Evolutionary conservation across 495 filamentous ascomycete species (phyloP).

Genomic region (Penicillium soppii): DNA sequence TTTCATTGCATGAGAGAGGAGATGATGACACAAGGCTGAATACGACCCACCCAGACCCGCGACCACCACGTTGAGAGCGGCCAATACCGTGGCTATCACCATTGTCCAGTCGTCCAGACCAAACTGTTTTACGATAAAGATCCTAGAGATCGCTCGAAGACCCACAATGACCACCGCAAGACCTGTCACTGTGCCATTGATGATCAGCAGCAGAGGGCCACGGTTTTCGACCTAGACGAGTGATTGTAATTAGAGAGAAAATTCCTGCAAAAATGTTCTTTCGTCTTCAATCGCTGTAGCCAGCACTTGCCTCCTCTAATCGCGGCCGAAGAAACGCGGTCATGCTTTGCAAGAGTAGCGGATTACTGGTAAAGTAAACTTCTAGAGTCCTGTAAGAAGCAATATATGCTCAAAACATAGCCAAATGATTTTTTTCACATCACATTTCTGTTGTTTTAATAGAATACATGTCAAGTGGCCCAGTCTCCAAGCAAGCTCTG

Average conservation of each 20-base stretch:
- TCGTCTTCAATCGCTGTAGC: too few species aligned
- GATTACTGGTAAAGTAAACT: too few species aligned
- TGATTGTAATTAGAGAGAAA: too few species aligned
- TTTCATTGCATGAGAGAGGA: neutral
- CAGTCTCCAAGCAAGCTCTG: too few species aligned
- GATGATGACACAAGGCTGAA: neutral
- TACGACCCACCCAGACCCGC: neutral
- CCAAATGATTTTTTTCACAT: too few species aligned
- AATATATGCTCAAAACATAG: too few species aligned
- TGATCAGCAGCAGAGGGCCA: slow-evolving; percentile 6
- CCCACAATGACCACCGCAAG: slow-evolving; percentile 5
- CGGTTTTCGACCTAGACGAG: slow-evolving; percentile 9
- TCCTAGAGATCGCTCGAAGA: slow-evolving; percentile 4
- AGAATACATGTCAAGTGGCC: too few species aligned
- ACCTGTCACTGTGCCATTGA: slow-evolving; percentile 4
- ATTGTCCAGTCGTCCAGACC: slow-evolving; percentile 9
- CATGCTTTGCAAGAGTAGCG: too few species aligned
- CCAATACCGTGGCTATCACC: neutral
- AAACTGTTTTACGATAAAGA: slow-evolving; percentile 1
- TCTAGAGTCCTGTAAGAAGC: too few species aligned
- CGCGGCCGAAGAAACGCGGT: neutral
- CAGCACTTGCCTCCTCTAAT: neutral
- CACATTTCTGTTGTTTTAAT: too few species aligned
- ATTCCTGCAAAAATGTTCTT: too few species aligned
- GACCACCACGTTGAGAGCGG: slow-evolving; percentile 5